phyloP scores from a whole-genome alignment of 768 basidiomycete genomes.

The Amanita brunnescens region DNA sequence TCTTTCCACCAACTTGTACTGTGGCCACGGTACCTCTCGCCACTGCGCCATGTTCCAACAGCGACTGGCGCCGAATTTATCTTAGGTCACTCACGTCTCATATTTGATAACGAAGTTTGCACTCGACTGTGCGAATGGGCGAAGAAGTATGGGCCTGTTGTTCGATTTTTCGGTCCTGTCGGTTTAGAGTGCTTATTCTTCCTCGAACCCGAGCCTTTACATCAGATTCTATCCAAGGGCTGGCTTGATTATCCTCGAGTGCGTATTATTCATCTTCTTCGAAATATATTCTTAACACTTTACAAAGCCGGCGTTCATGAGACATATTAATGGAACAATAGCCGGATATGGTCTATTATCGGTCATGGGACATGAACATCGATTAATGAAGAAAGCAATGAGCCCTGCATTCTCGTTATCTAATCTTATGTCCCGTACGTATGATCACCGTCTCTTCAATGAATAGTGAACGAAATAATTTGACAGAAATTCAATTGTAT shows the following conservation, averaged over 20 bases:
- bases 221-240: conserved; percentile 33
- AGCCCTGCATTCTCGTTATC: conserved; percentile 43
- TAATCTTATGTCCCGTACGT: conserved; percentile 31
- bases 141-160: conserved; percentile 37
- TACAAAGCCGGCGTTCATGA: no score
- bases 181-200: conserved; percentile 38
- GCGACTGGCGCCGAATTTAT: conserved; percentile 24
- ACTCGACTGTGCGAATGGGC: conserved; percentile 38
- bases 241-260: conserved; percentile 40
- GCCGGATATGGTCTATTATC: conserved; percentile 40
- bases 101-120: conserved; percentile 33
- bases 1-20: conserved; percentile 21
- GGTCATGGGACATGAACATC: conserved; percentile 40
- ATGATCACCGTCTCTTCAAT: conserved; percentile 33
- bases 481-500: no score
- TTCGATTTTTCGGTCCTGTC: no score
- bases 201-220: conserved; percentile 34
- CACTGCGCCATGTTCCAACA: conserved; percentile 27
- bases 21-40: no score
- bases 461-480: conserved; percentile 19
- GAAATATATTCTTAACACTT: conserved; percentile 30
- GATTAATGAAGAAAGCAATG: conserved; percentile 41
- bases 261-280: conserved; percentile 8
- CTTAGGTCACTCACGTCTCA: conserved; percentile 29
- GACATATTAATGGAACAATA: conserved; percentile 30